Evolutionary conservation across 768 basidiomycete species (phyloP), one percentile per base, ranked within the genome.

Genomic region (Pulveroboletus frians): DNA sequence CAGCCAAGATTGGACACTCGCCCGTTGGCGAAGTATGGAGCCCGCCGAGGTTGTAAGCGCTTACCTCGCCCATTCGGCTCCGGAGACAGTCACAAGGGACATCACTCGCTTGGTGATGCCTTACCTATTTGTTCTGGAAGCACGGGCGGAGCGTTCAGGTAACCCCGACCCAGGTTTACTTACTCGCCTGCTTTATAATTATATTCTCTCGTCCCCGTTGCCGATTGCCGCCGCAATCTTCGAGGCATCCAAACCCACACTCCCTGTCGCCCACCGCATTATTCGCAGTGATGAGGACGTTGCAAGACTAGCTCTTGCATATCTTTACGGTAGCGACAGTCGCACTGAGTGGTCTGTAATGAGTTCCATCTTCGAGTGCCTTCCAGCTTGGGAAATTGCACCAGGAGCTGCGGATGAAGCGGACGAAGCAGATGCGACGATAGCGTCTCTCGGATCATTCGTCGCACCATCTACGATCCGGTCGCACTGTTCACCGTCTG

Each of bases 361-460:
- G 93, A 90, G 86, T 55, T 73, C 75, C 29, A 89, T 99, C 43
- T 97, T 99, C 65, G 95, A 99, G 64, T 99, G 94, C 63, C 75
- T 98, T 29, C 95, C 95, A 0, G 95, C 85, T 3, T 96, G 94
- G 91, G 84, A 83, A 49, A 72, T 83, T 37, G 52, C 68, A 8
- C 64, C 65, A 36, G 76, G 75, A n/a, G 78, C 75, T 35, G 79
- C 84, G 40, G 75, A 76, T 36, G 78, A 88, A 50, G 79, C 75
- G 42, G 91, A 91, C 51, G 81, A 81, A 43, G 84, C 82, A n/a
- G 84, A 92, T 45, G 85, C 85, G 6, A 94, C 91, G 1, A 74
- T 95, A 30, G 65, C 77, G 15, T 91, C 91, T 7, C 79, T 97
- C 21, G 88, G 87, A 7, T 72, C 80, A 5, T 92, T 88, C 56